Percentiles rank a stretch among this genome's conserved stretches.
Evolutionary conservation across 306 rosid species (phyloP).

Genomic region (Hippophae gyantsensis): DNA sequence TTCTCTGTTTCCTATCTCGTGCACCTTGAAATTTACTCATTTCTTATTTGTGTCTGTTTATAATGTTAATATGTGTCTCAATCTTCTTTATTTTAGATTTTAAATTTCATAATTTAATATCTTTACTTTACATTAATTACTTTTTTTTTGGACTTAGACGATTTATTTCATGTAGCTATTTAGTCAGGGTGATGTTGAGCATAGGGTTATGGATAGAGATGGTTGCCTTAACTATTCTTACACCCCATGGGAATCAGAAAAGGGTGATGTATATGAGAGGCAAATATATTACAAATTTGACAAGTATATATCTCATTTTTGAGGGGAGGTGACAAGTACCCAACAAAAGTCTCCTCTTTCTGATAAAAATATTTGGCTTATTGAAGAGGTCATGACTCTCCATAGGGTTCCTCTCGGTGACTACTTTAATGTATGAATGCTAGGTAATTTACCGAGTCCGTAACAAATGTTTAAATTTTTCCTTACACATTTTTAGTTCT

Average conservation of each 20-base stretch:
- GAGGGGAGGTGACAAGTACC: slow-evolving; percentile 75
- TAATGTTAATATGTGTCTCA: not conserved
- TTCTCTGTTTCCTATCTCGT: not conserved
- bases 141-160: slow-evolving; percentile 36
- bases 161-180: slow-evolving; percentile 69
- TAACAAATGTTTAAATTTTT: slow-evolving; percentile 8
- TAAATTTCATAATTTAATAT: not conserved
- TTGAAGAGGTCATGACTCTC: slow-evolving; percentile 84
- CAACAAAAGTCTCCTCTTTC: slow-evolving; percentile 50
- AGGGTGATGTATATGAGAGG: slow-evolving; percentile 15
- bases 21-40: too few species aligned
- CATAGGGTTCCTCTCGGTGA: slow-evolving; percentile 48
- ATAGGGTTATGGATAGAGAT: slow-evolving; percentile 67
- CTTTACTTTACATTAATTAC: slow-evolving; percentile 13
- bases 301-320: slow-evolving; percentile 54
- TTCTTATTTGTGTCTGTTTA: not conserved
- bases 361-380: slow-evolving; percentile 59
- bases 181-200: slow-evolving; percentile 67
- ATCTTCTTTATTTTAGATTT: not conserved
- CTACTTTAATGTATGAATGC: slow-evolving; percentile 29
- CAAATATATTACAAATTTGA: too few species aligned
- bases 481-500: slow-evolving; percentile 1
- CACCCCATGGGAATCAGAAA: slow-evolving; percentile 91
- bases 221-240: slow-evolving; percentile 63
- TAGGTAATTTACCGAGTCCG: slow-evolving; percentile 13